Base-by-base conservation (phyloP, 805 yeast genomes). In the Saccharomycopsis sp. region DNA sequence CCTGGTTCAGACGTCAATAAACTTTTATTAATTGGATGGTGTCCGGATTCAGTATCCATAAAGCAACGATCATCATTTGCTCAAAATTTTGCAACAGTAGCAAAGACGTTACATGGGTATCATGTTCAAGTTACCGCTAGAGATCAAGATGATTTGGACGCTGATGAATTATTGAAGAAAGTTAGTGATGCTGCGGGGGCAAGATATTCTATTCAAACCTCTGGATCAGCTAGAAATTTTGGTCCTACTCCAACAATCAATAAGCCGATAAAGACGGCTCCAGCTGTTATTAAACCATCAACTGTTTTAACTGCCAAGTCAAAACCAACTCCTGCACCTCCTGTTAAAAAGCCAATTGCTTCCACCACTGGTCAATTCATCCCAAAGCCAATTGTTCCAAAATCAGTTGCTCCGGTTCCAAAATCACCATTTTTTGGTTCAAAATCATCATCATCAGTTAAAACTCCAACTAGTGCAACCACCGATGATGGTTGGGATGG, bases 61-160 rank as follows among this genome's bases (percentile, higher is more conserved):
- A 83, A 80, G 59, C 70, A 81, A 22, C 75, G 87, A 55, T 74
- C 85, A 38, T 79, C 88, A 1, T 85, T 80, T 64, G 88, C 90
- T 22, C 66, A 77, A 49, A 85, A 84, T 62, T 80, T 83, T 53
- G 87, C 85, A 33, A 85, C 80, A 33, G 84, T 85, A 17, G 76
- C 88, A 22, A 77, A 72, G 48, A 68, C 77, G 17, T 70, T 85
- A 57, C 71, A 72, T 54, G 95, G 95, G 38, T 93, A 90, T 65
- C 98, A 93, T 60, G 89, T 93, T 44, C 97, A 93, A 64, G 80
- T 93, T 53, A 88, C 96, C 40, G 97, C 97, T n/a, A 79, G 97
- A 65, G 95, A 86, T 59, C 70, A 75, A 35, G 96, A 88, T 58
- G 98, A 93, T 62, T 72, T 94, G 60, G 85, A 86, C 55, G 83